Evolutionary conservation across 495 filamentous ascomycete genomes (phyloP), one percentile per base, ranked within the genome.

Genomic region (Penicillium egyptiacum): DNA sequence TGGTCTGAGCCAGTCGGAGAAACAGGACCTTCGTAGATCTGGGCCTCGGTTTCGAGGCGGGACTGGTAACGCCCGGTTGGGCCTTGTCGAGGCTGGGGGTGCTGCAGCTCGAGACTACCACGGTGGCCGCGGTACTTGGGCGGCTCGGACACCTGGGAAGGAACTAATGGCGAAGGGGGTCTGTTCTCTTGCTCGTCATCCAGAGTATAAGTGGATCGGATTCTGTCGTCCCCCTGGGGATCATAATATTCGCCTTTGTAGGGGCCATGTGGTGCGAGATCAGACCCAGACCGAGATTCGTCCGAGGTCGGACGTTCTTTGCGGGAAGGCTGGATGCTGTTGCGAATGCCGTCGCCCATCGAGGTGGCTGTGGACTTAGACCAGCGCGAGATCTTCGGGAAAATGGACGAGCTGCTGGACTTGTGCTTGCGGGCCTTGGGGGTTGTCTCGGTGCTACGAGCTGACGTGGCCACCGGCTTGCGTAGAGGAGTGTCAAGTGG

Each of bases 381-480:
- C 94, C 94, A 99, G 30, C 94, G 85, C 12, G 95, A 98, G 55
- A 96, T 89, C 72, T 92, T 96, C 23, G 91, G 90, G 74, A 92
- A 94, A 69, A 96, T 86, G 4, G 90, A 94, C 14, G 91, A 93
- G 63, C 83, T 86, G 71, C 83, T 90, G 11, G 90, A 94, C 71
- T 96, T 95, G 72, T 96, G 91, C 75, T 96, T 97, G 63, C 87
- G 86, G 55, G 83, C 73, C 60, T 83, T 83, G 30, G 91, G 90
- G 0, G 91, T 92, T 49, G 90, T 88, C 61, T 94, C 90, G 50
- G 82, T 83, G 71, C 86, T 89, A 19, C 81, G 78, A 19, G 79
- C 77, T 22, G 80, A 77, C 5, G 78, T 74, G 57, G 82, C 80
- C 57, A 81, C 72, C 28, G 79, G 74, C 52, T 73, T 74, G 50